Evolutionary conservation across 164 flowering plant genomes (phyloP).

Genomic region (Vitis amurensis): DNA sequence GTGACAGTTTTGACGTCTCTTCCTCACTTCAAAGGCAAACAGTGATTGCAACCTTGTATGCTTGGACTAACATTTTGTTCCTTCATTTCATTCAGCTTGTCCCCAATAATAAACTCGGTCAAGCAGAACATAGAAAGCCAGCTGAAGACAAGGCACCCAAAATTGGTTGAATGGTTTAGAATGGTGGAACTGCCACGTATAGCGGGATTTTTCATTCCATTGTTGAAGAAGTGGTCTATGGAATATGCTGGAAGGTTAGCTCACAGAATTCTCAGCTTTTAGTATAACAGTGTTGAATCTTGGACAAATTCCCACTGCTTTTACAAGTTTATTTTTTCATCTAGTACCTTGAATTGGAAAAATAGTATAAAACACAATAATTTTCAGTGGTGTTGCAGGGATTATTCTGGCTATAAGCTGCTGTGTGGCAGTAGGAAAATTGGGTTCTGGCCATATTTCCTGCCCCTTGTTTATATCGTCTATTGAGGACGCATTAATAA

Average conservation of each 20-base stretch:
- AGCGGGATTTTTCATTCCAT: constrained; percentile 42
- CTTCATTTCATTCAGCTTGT: constrained; percentile 36
- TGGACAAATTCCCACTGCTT: no score
- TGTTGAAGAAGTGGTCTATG: constrained; percentile 45
- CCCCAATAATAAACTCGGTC: constrained; percentile 32
- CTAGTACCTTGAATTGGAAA: not conserved
- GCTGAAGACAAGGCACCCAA: constrained; percentile 32
- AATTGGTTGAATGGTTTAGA: constrained; percentile 54
- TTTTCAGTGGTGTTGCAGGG: constrained; percentile 56
- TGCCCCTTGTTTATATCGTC: constrained; percentile 31
- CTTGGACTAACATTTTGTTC: constrained; percentile 1
- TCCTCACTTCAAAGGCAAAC: not conserved
- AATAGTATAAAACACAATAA: constrained; percentile 20
- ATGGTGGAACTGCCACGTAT: constrained; percentile 48
- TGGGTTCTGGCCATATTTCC: constrained; percentile 43
- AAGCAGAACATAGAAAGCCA: constrained; percentile 46
- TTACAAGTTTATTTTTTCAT: not conserved
- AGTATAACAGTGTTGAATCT: not conserved
- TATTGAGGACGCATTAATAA: constrained; percentile 30
- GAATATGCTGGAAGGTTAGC: constrained; percentile 57
- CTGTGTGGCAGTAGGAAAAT: constrained; percentile 47
- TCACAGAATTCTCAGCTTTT: constrained; percentile 1
- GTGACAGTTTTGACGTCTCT: not conserved
- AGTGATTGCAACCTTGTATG: not conserved
- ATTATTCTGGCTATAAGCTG: constrained; percentile 53